Percentiles rank a stretch among this genome's conserved stretches.
phyloP scores from a whole-genome alignment of 2,329 filamentous ascomycete species.

The Chaetomiaceae sp. region DNA sequence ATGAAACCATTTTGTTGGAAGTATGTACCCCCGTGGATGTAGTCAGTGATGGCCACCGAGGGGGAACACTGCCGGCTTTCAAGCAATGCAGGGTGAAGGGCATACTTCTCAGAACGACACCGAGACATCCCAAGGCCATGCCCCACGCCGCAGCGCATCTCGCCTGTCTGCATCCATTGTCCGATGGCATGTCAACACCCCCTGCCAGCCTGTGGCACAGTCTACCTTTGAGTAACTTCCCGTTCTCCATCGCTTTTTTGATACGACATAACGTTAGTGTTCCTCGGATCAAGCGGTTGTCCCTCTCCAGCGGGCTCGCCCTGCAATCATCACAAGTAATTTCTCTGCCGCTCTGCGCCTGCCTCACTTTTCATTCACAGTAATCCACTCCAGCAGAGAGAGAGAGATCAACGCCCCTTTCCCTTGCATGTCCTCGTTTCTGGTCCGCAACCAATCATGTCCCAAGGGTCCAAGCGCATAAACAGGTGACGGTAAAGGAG shows the following conservation, averaged over 20 bases:
- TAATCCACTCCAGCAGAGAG: neutral
- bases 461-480: constrained; percentile 1
- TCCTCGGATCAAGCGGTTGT: neutral
- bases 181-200: neutral
- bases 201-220: neutral
- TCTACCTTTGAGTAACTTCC: neutral
- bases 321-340: too few relatives aligned
- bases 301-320: too few relatives aligned
- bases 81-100: too few relatives aligned
- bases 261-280: neutral
- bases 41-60: too few relatives aligned
- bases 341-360: neutral
- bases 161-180: too few relatives aligned
- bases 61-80: too few relatives aligned
- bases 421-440: constrained; percentile 14
- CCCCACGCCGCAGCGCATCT: too few relatives aligned
- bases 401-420: constrained; percentile 13
- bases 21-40: too few relatives aligned
- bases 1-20: too few relatives aligned
- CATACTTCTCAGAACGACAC: neutral
- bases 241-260: neutral
- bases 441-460: constrained; percentile 17
- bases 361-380: neutral
- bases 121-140: neutral
- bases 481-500: constrained; percentile 1